Base-by-base conservation (phyloP, 2,329 filamentous ascomycete species). In the Akanthomyces lecanii region DNA sequence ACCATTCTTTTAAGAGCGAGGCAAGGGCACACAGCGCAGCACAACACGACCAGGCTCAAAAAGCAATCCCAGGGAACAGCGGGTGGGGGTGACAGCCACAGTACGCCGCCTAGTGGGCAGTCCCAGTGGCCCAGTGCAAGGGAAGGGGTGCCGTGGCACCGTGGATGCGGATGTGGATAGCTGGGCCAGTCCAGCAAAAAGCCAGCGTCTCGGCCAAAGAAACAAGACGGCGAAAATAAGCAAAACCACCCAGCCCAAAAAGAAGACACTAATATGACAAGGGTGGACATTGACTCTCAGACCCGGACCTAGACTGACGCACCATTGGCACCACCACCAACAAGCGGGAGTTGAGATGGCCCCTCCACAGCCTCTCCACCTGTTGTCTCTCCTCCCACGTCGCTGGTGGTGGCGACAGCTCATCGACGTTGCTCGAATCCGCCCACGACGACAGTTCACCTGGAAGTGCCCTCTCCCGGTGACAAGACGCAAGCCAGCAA, bases 1-100 rank as follows among this genome's bases (percentile, higher is more conserved):
- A 36, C 55, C 62, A 61, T 61, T 61, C 62, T 64, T 64, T 60
- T 64, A 61, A 56, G 56, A 65, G 36, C 52, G 54, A 59, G 44
- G 56, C 51, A 52, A 57, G 63, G 60, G 62, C 63, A 57, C 30
- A 21, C 30, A 21, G 33, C 48, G 50, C 52, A 45, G 45, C 58
- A 21, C 30, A 16, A 23, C 48, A 55, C 52, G 52, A 52, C 58
- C 51, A 53, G 52, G 58, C 47, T 42, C 58, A 57, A 64, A 64
- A 64, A 61, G 62, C 62, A 64, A 64, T 25, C 55, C 54, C 25
- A 47, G 40, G 54, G 40, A 61, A 51, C 36, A 33, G 38, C 40
- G 44, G 25, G 62, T 59, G 57, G 62, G 47, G 56, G 23, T 45
- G 38, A 33, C 59, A 54, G 62, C 55, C 62, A 63, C 62, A 40